These are phyloP conservation scores for Citrus glauca DNA, from an alignment of 345 rosid species.

Conservation along the genomic window DNA sequence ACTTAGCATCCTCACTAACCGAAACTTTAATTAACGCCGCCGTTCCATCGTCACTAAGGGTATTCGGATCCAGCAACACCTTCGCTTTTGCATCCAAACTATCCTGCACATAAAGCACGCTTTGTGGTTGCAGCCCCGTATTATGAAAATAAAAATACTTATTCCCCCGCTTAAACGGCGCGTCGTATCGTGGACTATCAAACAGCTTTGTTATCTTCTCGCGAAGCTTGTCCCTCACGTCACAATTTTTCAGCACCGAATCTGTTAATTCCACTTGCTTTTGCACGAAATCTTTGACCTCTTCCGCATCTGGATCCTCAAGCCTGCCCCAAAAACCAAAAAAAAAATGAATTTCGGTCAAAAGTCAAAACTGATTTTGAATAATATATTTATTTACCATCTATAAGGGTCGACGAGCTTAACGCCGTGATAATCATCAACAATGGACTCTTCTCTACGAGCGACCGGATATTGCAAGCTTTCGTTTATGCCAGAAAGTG, in stretches of 20 bases:
- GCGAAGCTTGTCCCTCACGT: slow-evolving; percentile 49
- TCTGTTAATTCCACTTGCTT: slow-evolving; percentile 67
- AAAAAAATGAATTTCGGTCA: no score
- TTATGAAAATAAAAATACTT: slow-evolving; percentile 81
- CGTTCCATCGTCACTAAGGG: slow-evolving; percentile 85
- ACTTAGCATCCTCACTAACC: slow-evolving; percentile 71
- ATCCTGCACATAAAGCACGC: slow-evolving; percentile 77
- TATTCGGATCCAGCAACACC: slow-evolving; percentile 83
- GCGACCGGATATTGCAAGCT: slow-evolving; percentile 52
- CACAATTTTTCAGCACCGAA: slow-evolving; percentile 57
- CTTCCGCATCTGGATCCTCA: slow-evolving; percentile 86
- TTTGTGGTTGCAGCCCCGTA: slow-evolving; percentile 84
- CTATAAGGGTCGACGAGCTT: slow-evolving; percentile 74
- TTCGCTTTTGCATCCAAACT: slow-evolving; percentile 68
- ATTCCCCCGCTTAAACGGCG: slow-evolving; percentile 63
- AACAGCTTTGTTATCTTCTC: slow-evolving; percentile 57
- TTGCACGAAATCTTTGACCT: slow-evolving; percentile 68
- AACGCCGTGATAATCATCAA: slow-evolving; percentile 74
- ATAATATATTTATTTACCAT: slow-evolving; percentile 30
- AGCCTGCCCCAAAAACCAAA: slow-evolving; percentile 40
- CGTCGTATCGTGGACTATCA: slow-evolving; percentile 80
- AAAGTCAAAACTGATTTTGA: no score
- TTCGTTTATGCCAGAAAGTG: slow-evolving; percentile 28
- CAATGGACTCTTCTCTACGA: slow-evolving; percentile 70
- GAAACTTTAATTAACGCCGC: slow-evolving; percentile 50